Evolutionary conservation across 2,329 filamentous ascomycete species (phyloP).

Genomic region (Alternaria consortialis): DNA sequence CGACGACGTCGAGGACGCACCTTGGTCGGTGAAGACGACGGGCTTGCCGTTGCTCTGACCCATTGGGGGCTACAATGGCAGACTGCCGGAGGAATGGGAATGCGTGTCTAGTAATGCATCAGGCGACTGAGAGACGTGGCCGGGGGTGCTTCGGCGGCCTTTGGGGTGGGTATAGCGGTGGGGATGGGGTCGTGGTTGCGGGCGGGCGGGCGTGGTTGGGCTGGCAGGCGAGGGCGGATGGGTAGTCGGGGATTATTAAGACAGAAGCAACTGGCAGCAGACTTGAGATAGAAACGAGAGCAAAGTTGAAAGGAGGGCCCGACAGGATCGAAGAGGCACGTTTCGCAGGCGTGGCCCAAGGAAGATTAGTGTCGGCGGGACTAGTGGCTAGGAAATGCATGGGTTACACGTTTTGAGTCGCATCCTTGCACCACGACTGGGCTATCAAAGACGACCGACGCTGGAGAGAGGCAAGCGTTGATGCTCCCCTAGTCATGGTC

Average conservation of each 20-base stretch:
- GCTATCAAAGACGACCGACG: not conserved
- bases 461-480: conserved; percentile 17
- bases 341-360: conserved; percentile 34
- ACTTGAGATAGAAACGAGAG: conserved; percentile 7
- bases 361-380: conserved; percentile 16
- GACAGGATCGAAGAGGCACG: conserved; percentile 35
- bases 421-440: conserved; percentile 10
- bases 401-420: conserved; percentile 21
- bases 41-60: conserved; percentile 96
- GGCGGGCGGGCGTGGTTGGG: conserved; percentile 13
- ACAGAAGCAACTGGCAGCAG: conserved; percentile 10
- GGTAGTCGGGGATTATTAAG: conserved; percentile 17
- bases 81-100: conserved; percentile 23
- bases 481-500: conserved; percentile 11
- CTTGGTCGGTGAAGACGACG: conserved; percentile 90
- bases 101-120: conserved; percentile 38
- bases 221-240: conserved; percentile 5
- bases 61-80: conserved; percentile 65
- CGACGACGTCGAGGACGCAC: conserved; percentile 60
- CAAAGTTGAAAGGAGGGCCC: conserved; percentile 34
- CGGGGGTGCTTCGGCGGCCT: conserved; percentile 13
- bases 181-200: conserved; percentile 16
- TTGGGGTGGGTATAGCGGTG: conserved; percentile 10
- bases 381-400: conserved; percentile 11
- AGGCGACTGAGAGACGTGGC: conserved; percentile 15